These are phyloP conservation scores for Jamesozyma piceae DNA, from an alignment of 805 yeast species.

Conservation along the genomic window DNA sequence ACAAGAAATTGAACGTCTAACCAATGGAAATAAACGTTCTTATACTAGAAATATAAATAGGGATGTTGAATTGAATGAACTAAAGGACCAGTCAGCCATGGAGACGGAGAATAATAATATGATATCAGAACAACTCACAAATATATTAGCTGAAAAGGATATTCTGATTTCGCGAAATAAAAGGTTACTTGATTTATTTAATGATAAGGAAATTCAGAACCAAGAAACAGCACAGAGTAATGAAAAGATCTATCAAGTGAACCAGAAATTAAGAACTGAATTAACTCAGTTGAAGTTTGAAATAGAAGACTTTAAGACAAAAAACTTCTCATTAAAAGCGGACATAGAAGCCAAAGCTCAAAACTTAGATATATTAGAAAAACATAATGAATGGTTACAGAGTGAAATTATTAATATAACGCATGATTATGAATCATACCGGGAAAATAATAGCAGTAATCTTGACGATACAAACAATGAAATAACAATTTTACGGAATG, in stretches of 20 bases:
- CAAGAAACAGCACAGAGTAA: neutral
- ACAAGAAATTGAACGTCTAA: neutral
- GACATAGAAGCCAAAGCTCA: slow-evolving; percentile 1
- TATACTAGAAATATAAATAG: neutral
- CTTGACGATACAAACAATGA: slow-evolving; percentile 14
- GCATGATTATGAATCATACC: slow-evolving; percentile 6
- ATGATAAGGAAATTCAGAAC: neutral
- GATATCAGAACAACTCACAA: neutral
- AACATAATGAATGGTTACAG: slow-evolving; percentile 28
- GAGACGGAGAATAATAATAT: neutral
- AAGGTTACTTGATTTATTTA: neutral
- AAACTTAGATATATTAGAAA: slow-evolving; percentile 16
- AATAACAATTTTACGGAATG: slow-evolving; percentile 22
- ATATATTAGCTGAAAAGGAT: neutral
- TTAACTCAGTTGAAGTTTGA: neutral
- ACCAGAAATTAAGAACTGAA: neutral
- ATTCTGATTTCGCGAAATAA: neutral
- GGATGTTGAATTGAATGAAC: neutral
- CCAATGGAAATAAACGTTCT: no score
- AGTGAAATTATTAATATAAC: slow-evolving; percentile 7
- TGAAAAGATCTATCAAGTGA: neutral
- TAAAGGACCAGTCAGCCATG: neutral
- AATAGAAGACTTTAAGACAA: neutral
- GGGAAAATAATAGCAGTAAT: slow-evolving; percentile 8
- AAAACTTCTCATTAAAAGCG: neutral